A percentile compares a stretch with the other conserved stretches of the same genome.
phyloP scores from a whole-genome alignment of 2,329 filamentous ascomycete species.

The Ophiostoma novo-ulmi region DNA sequence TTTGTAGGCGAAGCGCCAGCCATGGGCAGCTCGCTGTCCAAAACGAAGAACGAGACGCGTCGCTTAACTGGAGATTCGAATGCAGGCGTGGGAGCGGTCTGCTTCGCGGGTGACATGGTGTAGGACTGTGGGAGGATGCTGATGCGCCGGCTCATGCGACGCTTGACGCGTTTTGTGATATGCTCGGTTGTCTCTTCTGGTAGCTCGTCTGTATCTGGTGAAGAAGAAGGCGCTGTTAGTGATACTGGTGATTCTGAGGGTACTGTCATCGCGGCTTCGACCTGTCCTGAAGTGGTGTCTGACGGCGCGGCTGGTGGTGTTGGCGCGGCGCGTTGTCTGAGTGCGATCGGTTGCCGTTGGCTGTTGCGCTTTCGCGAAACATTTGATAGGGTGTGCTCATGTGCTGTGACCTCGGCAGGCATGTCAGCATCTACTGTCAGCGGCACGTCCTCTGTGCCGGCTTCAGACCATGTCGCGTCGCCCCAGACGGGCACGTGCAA shows the following conservation, averaged over 20 bases:
- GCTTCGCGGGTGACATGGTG: constrained; percentile 25
- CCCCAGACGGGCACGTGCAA: constrained; percentile 34
- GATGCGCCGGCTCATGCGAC: constrained; percentile 32
- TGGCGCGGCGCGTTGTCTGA: constrained; percentile 9
- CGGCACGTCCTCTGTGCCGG: background rate
- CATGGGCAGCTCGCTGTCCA: constrained; percentile 15
- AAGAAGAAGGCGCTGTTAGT: background rate
- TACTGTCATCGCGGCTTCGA: background rate
- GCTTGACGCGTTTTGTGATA: constrained; percentile 30
- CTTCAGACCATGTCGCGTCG: constrained; percentile 26
- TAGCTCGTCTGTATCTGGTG: constrained; percentile 19
- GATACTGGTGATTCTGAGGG: background rate
- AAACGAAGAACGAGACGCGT: constrained; percentile 1
- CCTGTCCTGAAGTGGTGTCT: background rate
- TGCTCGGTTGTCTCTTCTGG: constrained; percentile 28
- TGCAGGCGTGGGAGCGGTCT: constrained; percentile 29
- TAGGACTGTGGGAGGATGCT: constrained; percentile 23
- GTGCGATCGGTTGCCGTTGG: constrained; percentile 32
- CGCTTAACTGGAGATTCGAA: constrained; percentile 19
- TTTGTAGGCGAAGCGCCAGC: constrained; percentile 6
- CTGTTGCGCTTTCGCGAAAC: constrained; percentile 35
- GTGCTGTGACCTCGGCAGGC: background rate
- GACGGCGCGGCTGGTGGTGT: background rate
- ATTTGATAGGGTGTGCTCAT: constrained; percentile 23
- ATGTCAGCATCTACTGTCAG: background rate